Conservation (phyloP, 768 basidiomycete species). For the Tricholoma saponaceum region DNA sequence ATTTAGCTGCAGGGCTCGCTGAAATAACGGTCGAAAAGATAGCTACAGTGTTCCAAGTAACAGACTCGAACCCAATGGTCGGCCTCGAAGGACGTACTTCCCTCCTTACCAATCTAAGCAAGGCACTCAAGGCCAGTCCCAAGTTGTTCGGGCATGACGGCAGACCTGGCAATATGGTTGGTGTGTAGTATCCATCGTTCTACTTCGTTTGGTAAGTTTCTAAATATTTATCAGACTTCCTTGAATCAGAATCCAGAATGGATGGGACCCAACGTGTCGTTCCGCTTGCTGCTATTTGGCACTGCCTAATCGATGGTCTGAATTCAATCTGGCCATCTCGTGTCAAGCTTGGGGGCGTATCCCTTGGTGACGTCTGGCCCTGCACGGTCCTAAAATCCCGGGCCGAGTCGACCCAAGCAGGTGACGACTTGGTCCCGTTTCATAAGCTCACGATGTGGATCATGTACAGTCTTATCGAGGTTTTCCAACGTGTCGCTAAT, state of each 20-base stretch:
- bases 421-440: slow-evolving; percentile 82
- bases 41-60: slow-evolving; percentile 76
- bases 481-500: slow-evolving; percentile 67
- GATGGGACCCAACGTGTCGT: slow-evolving; percentile 43
- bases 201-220: neutral
- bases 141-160: slow-evolving; percentile 71
- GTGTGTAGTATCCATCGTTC: slow-evolving; percentile 32
- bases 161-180: slow-evolving; percentile 79
- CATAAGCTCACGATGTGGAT: slow-evolving; percentile 97
- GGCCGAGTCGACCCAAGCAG: slow-evolving; percentile 32
- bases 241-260: slow-evolving; percentile 49
- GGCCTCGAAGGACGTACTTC: slow-evolving; percentile 84
- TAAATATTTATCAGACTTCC: slow-evolving; percentile 49
- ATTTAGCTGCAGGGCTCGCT: slow-evolving; percentile 65
- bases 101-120: slow-evolving; percentile 68
- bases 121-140: slow-evolving; percentile 62
- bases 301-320: slow-evolving; percentile 75
- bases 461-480: slow-evolving; percentile 84
- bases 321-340: slow-evolving; percentile 89
- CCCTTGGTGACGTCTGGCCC: slow-evolving; percentile 94
- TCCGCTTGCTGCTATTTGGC: slow-evolving; percentile 77
- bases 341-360: slow-evolving; percentile 56
- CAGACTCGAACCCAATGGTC: slow-evolving; percentile 75
- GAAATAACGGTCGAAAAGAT: slow-evolving; percentile 57
- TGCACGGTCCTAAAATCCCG: slow-evolving; percentile 52